A percentile compares a stretch with the other conserved stretches of the same genome.
Conservation (phyloP, 176 grass and related monocot genomes). For the Ananas comosus region DNA sequence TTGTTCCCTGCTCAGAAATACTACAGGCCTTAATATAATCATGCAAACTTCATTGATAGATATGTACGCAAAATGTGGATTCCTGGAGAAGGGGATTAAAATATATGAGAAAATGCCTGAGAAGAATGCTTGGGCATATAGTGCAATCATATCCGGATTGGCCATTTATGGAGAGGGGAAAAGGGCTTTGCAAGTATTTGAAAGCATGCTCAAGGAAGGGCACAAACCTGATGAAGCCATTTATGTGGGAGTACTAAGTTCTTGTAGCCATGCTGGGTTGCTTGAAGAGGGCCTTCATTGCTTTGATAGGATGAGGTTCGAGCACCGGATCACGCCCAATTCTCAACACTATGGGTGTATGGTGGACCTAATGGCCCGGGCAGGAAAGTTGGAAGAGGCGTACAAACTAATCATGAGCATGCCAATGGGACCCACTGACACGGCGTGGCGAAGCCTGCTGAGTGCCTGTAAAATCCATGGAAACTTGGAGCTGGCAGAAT, state of each 20-base stretch:
- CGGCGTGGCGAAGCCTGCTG: conserved; percentile 60
- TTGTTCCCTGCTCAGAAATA: conserved; percentile 45
- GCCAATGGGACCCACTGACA: conserved; percentile 41
- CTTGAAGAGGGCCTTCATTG: conserved; percentile 59
- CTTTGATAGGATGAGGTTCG: conserved; percentile 69
- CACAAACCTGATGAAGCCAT: conserved; percentile 45
- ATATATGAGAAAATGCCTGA: conserved; percentile 39
- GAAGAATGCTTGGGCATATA: conserved; percentile 55
- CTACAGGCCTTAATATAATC: conserved; percentile 36
- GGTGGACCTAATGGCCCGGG: conserved; percentile 63
- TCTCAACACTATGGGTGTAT: conserved; percentile 74
- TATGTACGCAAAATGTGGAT: conserved; percentile 68
- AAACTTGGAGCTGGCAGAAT: conserved; percentile 35
- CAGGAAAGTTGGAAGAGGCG: conserved; percentile 48
- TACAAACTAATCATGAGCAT: conserved; percentile 42
- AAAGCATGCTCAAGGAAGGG: conserved; percentile 43
- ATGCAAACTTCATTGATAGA: conserved; percentile 61
- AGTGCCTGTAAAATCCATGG: conserved; percentile 61
- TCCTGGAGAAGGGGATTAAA: conserved; percentile 32
- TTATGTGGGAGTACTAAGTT: conserved; percentile 63
- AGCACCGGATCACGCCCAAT: conserved; percentile 47
- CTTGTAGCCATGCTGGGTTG: conserved; percentile 57
- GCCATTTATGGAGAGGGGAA: conserved; percentile 51
- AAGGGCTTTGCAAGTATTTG: conserved; percentile 45
- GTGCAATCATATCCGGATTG: conserved; percentile 48